These are phyloP conservation scores for Puccinia horiana DNA, from an alignment of 1,284 basidiomycete genomes.

Conservation along the genomic window DNA sequence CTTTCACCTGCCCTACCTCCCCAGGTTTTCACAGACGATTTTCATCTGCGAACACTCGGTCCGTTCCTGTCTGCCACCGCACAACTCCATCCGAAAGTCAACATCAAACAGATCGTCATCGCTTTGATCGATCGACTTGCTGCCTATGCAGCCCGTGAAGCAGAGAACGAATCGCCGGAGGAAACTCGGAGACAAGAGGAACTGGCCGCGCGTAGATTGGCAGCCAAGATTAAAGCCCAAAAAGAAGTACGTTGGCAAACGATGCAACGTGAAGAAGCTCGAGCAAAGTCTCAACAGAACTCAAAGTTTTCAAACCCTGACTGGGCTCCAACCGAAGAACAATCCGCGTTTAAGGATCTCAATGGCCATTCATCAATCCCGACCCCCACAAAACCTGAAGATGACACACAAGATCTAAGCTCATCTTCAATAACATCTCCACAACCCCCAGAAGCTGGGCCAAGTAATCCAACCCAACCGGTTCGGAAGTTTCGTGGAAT, in stretches of 20 bases:
- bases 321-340: conserved; percentile 53
- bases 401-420: conserved; percentile 44
- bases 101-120: conserved; percentile 94
- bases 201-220: conserved; percentile 78
- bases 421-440: background rate
- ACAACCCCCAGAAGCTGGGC: conserved; percentile 30
- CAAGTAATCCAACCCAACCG: conserved; percentile 48
- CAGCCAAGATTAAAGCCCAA: conserved; percentile 77
- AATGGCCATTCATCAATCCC: conserved; percentile 39
- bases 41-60: conserved; percentile 85
- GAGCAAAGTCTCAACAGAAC: conserved; percentile 50
- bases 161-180: conserved; percentile 87
- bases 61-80: conserved; percentile 91
- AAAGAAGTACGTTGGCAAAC: conserved; percentile 64
- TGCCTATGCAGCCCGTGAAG: conserved; percentile 86
- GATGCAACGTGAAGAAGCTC: conserved; percentile 61
- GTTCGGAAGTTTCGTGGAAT: conserved; percentile 74
- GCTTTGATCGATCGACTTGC: conserved; percentile 92
- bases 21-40: conserved; percentile 92
- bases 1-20: background rate
- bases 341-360: conserved; percentile 34
- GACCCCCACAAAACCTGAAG: conserved; percentile 30
- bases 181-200: conserved; percentile 87
- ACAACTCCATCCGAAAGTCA: conserved; percentile 89
- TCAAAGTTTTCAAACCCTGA: conserved; percentile 56